Conservation (phyloP, 495 filamentous ascomycete species). For the Penicillium daleae region DNA sequence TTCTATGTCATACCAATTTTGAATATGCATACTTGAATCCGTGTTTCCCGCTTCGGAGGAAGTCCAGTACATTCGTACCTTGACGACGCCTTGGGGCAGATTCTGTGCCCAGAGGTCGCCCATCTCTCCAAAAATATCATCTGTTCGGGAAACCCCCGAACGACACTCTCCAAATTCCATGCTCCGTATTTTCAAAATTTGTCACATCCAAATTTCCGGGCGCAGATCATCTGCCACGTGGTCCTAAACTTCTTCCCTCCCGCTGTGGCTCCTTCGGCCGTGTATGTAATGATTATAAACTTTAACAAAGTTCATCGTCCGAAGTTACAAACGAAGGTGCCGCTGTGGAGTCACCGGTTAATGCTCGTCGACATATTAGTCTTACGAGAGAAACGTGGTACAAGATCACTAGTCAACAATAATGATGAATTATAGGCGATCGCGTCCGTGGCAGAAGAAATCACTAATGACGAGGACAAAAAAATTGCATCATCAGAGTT, state of each 20-base stretch:
- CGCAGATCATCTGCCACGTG: conserved; percentile 26
- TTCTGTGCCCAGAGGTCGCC: background rate
- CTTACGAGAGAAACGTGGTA: background rate
- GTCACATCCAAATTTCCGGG: conserved; percentile 5
- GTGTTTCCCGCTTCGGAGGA: background rate
- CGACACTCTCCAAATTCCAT: background rate
- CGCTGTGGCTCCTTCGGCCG: conserved; percentile 13
- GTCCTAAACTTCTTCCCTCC: background rate
- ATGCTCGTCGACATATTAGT: background rate
- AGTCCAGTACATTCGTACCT: background rate
- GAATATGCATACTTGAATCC: background rate
- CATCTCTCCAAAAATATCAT: background rate
- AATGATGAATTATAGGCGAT: background rate
- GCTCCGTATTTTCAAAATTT: background rate
- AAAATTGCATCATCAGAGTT: background rate
- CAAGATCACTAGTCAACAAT: conserved; percentile 3
- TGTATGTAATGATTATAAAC: background rate
- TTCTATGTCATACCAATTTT: background rate
- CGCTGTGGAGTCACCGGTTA: background rate
- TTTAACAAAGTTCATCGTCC: background rate
- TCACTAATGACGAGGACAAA: background rate
- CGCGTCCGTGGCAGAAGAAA: background rate
- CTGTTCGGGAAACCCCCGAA: background rate
- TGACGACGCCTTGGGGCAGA: background rate
- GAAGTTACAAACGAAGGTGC: background rate